These are phyloP conservation scores for Vanderwaltozyma verrucispora DNA, from an alignment of 805 yeast species.

Conservation along the genomic window DNA sequence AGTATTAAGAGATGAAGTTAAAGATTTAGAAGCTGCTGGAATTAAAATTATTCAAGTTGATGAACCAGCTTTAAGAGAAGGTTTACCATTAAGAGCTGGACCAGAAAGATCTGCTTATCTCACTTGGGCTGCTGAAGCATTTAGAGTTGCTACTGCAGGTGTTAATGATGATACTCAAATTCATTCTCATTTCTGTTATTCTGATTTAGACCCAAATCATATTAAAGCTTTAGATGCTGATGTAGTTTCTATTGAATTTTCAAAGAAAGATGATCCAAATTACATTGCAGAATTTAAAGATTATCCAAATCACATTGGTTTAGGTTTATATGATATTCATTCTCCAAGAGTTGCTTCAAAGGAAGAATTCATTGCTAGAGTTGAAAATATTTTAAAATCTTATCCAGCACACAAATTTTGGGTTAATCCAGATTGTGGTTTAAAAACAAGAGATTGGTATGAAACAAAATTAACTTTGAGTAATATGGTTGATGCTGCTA, in stretches of 20 bases:
- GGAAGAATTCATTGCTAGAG: slow-evolving; percentile 91
- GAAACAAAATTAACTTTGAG: slow-evolving; percentile 92
- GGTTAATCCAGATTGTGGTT: slow-evolving; percentile 99
- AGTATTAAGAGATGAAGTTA: slow-evolving; percentile 97
- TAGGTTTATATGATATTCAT: slow-evolving; percentile 98
- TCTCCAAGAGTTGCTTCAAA: slow-evolving; percentile 99
- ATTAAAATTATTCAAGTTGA: slow-evolving; percentile 97
- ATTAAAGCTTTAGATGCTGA: slow-evolving; percentile 99
- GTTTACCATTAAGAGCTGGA: slow-evolving; percentile 98
- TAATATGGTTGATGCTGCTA: slow-evolving; percentile 99
- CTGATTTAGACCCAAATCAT: slow-evolving; percentile 98
- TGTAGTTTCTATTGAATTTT: slow-evolving; percentile 98
- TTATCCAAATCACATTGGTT: slow-evolving; percentile 99
- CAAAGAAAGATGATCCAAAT: slow-evolving; percentile 98
- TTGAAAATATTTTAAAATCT: slow-evolving; percentile 87
- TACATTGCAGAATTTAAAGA: slow-evolving; percentile 95
- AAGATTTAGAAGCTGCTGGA: slow-evolving; percentile 97
- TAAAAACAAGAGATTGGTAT: slow-evolving; percentile 99
- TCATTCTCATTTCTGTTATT: slow-evolving; percentile 99
- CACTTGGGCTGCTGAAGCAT: slow-evolving; percentile 98
- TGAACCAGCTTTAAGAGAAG: slow-evolving; percentile 99
- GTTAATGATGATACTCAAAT: slow-evolving; percentile 92
- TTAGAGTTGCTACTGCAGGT: slow-evolving; percentile 99
- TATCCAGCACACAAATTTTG: slow-evolving; percentile 98
- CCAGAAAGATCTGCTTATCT: slow-evolving; percentile 92